Base-by-base conservation (phyloP, 768 basidiomycete genomes). In the Albatrellus ellisii region DNA sequence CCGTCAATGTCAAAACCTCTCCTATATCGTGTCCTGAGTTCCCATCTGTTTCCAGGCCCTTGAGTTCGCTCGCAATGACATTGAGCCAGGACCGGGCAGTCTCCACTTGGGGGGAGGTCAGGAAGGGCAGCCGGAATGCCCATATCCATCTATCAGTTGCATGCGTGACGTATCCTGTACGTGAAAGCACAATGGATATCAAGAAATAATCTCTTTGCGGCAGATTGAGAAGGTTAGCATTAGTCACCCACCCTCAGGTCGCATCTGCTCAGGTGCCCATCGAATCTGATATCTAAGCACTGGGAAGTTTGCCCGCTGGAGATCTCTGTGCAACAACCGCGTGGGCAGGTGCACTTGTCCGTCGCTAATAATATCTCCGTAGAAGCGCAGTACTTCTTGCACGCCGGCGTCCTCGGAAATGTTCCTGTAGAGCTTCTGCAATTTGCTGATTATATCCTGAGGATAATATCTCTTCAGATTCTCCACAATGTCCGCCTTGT, bases 301-400 rank as follows among this genome's bases (percentile, higher is more conserved):
- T 0, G 81, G 81, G 54, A 77, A 84, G 1, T 65, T 69, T 1
- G 63, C 67, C 4, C 59, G 56, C 11, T 66, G 56, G 51, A 84
- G 57, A 51, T 86, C 83, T 46, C 73, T 62, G 25, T 68, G 66
- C 22, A 87, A 64, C 28, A 86, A 44, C 28, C 80, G 61, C 28
- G 75, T 68, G 0, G 82, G 82, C 1, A 85, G 55, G 54, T 86
- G 67, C 4, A 86, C 82, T 54, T 81, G 79, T 12, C 66, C 73
- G 26, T 67, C 66, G 46, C 73, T 70, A 49, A 77, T 49, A 25
- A 83, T 71, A 21, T 75, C 66, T 1, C 82, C 83, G 53, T 73
- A 75, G 32, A 69, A 45, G 48, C 57, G 63, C 44, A 56, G 50
- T 14, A 65, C 57, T 41, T 73, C 75, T 31, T 72, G 66, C 4